phyloP scores from a whole-genome alignment of 1,284 basidiomycete genomes.

The Puccinia brachypodii region DNA sequence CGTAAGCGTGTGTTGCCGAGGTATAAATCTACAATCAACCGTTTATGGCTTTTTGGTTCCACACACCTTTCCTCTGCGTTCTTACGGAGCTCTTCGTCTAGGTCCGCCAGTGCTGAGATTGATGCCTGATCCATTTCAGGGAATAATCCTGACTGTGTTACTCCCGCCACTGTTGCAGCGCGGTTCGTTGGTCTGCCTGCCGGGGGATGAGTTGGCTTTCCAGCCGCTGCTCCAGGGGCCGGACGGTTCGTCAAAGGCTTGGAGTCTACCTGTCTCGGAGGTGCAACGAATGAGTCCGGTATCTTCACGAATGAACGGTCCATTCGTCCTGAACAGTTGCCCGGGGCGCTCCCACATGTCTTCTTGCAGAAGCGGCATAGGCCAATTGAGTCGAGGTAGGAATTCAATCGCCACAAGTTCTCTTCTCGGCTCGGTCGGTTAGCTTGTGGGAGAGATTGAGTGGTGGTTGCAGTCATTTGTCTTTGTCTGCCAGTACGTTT shows the following conservation, averaged over 20 bases:
- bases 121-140: neutral
- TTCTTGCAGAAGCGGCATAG: constrained; percentile 31
- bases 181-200: neutral
- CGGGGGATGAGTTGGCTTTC: neutral
- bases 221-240: neutral
- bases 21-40: neutral
- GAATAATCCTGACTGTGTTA: neutral
- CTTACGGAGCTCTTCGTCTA: neutral
- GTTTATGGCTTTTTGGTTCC: neutral
- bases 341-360: neutral
- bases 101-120: neutral
- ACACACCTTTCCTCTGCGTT: neutral
- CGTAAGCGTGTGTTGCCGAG: neutral
- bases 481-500: neutral
- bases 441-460: neutral
- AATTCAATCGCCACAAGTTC: neutral
- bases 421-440: neutral
- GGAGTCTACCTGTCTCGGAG: neutral
- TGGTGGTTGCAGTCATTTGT: neutral
- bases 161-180: neutral
- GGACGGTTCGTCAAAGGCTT: neutral
- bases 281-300: neutral
- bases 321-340: neutral
- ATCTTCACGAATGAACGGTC: constrained; percentile 3
- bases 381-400: constrained; percentile 10